phyloP scores from a whole-genome alignment of 495 filamentous ascomycete genomes.

The Xylaria cubensis region DNA sequence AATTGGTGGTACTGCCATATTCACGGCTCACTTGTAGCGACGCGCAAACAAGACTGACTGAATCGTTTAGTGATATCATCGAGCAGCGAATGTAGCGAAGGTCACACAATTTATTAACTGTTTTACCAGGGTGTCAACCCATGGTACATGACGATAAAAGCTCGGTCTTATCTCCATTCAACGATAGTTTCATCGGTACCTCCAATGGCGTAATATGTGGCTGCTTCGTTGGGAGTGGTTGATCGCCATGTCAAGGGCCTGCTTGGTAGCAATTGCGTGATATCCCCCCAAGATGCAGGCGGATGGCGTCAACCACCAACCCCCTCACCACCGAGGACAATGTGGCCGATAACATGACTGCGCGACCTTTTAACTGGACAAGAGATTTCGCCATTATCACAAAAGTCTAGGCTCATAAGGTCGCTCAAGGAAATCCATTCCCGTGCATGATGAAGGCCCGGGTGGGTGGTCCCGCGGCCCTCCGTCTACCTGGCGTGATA shows the following conservation, averaged over 20 bases:
- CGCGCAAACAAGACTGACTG: background rate
- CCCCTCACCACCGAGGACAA: slow-evolving; percentile 14
- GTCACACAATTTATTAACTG: slow-evolving; percentile 18
- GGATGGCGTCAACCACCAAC: slow-evolving; percentile 29
- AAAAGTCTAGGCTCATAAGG: background rate
- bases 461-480: background rate
- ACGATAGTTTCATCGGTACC: slow-evolving; percentile 11
- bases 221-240: slow-evolving; percentile 18
- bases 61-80: slow-evolving; percentile 1
- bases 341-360: slow-evolving; percentile 5
- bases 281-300: slow-evolving; percentile 23
- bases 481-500: background rate
- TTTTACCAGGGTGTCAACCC: background rate
- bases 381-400: background rate
- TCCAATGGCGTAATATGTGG: slow-evolving; percentile 28
- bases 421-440: background rate
- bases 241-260: background rate
- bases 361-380: slow-evolving; percentile 8
- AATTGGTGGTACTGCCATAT: slow-evolving; percentile 25
- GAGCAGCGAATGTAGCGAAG: slow-evolving; percentile 10
- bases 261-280: slow-evolving; percentile 25
- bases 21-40: slow-evolving; percentile 10
- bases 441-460: slow-evolving; percentile 6
- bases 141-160: slow-evolving; percentile 6
- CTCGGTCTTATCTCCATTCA: slow-evolving; percentile 15